phyloP scores from a whole-genome alignment of 2,329 filamentous ascomycete genomes.

The Sclerotinia trifoliorum region DNA sequence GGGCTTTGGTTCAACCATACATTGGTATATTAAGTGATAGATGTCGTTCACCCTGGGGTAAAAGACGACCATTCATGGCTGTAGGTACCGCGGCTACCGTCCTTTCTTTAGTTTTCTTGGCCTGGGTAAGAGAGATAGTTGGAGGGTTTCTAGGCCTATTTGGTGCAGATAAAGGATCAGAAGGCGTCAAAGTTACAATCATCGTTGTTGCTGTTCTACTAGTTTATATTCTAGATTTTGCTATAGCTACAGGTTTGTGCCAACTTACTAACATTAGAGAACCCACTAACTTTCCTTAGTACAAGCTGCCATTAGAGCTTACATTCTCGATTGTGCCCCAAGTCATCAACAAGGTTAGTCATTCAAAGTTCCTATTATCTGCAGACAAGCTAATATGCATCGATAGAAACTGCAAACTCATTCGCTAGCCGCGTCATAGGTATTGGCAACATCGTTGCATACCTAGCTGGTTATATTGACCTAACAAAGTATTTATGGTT shows the following conservation, averaged over 20 bases:
- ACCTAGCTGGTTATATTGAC: conserved; percentile 81
- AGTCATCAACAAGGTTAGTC: conserved; percentile 72
- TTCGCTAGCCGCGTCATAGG: conserved; percentile 89
- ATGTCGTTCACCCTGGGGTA: conserved; percentile 72
- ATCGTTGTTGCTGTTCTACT: conserved; percentile 80
- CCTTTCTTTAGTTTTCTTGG: conserved; percentile 64
- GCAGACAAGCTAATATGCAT: not conserved
- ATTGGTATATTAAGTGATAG: conserved; percentile 79
- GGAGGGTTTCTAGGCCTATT: conserved; percentile 66
- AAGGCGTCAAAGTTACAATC: conserved; percentile 61
- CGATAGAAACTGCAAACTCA: conserved; percentile 68
- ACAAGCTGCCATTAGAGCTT: conserved; percentile 86
- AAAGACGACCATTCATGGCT: conserved; percentile 79
- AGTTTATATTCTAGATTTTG: conserved; percentile 89
- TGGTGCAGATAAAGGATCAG: conserved; percentile 64
- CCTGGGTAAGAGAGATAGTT: conserved; percentile 73
- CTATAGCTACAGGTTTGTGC: conserved; percentile 80
- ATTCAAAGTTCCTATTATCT: not conserved
- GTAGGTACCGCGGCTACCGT: conserved; percentile 67
- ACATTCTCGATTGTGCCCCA: conserved; percentile 90
- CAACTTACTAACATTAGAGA: not conserved
- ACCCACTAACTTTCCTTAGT: conserved; percentile 49
- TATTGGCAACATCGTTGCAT: conserved; percentile 87
- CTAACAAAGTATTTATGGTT: conserved; percentile 73
- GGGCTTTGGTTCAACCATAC: conserved; percentile 77